Base-by-base conservation (phyloP, 345 rosid genomes). In the Sonneratia alba region DNA sequence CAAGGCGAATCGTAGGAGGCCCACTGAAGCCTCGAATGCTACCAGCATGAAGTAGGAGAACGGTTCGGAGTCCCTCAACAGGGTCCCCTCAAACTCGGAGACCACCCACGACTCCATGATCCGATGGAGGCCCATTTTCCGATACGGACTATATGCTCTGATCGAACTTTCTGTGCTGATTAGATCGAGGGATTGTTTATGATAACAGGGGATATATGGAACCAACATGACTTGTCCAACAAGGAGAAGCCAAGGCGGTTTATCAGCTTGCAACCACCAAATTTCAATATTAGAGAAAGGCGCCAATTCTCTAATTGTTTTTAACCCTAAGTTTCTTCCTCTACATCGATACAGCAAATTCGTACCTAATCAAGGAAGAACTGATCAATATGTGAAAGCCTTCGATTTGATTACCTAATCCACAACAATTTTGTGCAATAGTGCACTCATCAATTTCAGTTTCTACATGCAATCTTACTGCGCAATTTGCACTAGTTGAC, bases 41-140 rank as follows among this genome's bases (percentile, higher is more conserved):
- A 91, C 85, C 66, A 91, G 77, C 98, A 93, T 91, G 87, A 89
- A 93, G 85, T 91, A 93, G 1, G 88, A 87, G 76, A 93, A 91
- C 0, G 87, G 78, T 55, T 89, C 78, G 1, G 79, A 81, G 77
- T 87, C 86, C 72, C 80, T 87, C 70, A 93, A 21, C 22, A 93
- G 82, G 61, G 86, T 78, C 49, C 98, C 98, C 79, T 93, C 98
- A 7, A 91, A 82, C 74, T 89, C 94, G 3, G 93, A 86, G 48
- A 88, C 90, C 68, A 91, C 87, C 0, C 92, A 85, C 38, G 76
- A 69, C 32, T 81, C 82, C 91, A 85, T 85, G 6, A 59, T 24
- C 37, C 6, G 10, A 6, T n/a, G 14, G 14, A n/a, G 1, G 34
- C 4, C 43, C 1, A 40, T 48, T 14, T 3, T 14, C 14, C 18